phyloP scores from a whole-genome alignment of 257 asterid species.

The Capsicum rhomboideum region DNA sequence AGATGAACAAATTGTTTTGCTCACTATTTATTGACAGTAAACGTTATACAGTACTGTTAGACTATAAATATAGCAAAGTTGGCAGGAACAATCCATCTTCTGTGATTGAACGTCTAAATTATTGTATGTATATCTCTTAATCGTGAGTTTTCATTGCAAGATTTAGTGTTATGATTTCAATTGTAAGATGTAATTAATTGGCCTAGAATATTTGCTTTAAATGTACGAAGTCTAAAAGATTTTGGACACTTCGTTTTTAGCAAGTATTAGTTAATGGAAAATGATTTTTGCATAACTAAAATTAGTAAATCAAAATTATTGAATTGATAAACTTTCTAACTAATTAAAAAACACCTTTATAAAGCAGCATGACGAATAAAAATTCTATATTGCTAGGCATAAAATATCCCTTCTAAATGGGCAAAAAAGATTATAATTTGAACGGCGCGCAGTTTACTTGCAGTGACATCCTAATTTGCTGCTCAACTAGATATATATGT shows the following conservation, averaged over 20 bases:
- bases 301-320: neutral
- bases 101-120: neutral
- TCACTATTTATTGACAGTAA: neutral
- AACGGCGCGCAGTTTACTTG: too few species aligned
- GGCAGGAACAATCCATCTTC: neutral
- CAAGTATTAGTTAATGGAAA: neutral
- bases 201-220: neutral
- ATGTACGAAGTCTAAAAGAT: neutral
- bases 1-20: neutral
- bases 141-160: neutral
- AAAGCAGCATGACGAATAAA: neutral
- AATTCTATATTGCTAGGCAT: too few species aligned
- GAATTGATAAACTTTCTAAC: neutral
- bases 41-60: neutral
- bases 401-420: too few species aligned
- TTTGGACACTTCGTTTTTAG: neutral
- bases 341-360: neutral
- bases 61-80: too few species aligned
- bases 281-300: neutral
- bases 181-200: neutral
- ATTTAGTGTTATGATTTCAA: too few species aligned
- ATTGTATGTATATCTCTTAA: neutral
- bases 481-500: neutral
- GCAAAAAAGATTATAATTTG: too few species aligned
- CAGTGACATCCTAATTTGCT: too few species aligned